Evolutionary conservation across 768 basidiomycete species (phyloP), one percentile per base, ranked within the genome.

Genomic region (Hortiboletus flavorubellus): DNA sequence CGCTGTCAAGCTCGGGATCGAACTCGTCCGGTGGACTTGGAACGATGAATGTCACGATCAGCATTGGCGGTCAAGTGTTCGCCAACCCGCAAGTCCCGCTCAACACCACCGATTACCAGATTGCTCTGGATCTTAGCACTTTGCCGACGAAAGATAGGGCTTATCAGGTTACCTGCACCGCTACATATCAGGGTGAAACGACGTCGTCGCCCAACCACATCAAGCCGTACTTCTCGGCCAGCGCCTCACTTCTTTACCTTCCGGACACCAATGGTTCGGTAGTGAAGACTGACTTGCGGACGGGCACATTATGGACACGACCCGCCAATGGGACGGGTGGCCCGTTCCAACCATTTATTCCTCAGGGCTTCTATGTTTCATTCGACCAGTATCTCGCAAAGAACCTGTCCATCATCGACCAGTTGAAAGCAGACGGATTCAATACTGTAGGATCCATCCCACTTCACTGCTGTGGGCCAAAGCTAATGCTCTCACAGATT

Each of bases 321-420:
- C 72, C 70, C 52, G 68, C 53, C 5, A 34, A 61, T 44, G 56
- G 58, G 18, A 64, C 57, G 7, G 63, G 64, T 18, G 53, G 61
- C 1, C 18, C 30, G 2, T 70, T 70, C 56, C 63, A 75, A 55
- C 70, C 78, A 0, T 68, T 85, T 14, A 67, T 91, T 54, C 88
- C 91, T 0, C 79, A 89, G 43, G 89, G 89, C 0, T 92, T 87
- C 68, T 91, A 89, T 60, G 83, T 88, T 0, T 68, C 76, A 6
- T 85, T 87, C 46, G 80, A 78, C 38, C 66, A 68, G 15, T 84
- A 83, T 54, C 71, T 89, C n/a, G 77, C 72, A 3, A 63, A 71
- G 6, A 83, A 90, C 64, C 61, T 80, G 43, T 65, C 83, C 2
- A 66, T 78, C 5, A 73, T 87, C 40, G 72, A 84, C 51, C 76